Evolutionary conservation across 2,329 filamentous ascomycete species (phyloP).

Genomic region (Colletotrichum sp.): DNA sequence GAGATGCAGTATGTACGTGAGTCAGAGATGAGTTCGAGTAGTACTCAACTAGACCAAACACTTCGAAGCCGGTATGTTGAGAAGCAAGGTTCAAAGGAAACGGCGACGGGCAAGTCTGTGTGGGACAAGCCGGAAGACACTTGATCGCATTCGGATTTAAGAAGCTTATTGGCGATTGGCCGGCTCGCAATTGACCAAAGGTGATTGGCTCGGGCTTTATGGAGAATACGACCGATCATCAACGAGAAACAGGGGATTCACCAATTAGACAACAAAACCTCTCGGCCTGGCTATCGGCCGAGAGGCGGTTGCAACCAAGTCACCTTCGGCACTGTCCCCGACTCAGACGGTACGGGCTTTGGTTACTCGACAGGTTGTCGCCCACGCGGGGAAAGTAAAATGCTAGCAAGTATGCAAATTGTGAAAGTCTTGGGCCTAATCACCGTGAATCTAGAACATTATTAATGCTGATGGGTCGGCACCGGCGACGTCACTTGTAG

Average conservation of each 20-base stretch:
- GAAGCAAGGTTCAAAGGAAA: background rate
- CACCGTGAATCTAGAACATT: background rate
- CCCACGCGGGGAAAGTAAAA: background rate
- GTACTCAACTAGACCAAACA: fast-evolving
- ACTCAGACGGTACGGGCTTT: background rate
- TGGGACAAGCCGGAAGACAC: background rate
- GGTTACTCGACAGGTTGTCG: background rate
- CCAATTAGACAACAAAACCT: background rate
- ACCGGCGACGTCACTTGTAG: background rate
- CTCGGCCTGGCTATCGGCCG: background rate
- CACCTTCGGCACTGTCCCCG: background rate
- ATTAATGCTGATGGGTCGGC: background rate
- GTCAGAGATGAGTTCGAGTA: background rate
- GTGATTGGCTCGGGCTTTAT: background rate
- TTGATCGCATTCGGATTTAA: background rate
- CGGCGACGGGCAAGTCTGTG: fast-evolving
- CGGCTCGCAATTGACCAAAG: background rate
- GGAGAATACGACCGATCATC: background rate
- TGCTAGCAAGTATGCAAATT: background rate
- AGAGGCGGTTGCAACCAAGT: background rate
- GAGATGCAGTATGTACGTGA: background rate
- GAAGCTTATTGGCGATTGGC: background rate
- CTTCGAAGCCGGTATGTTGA: background rate
- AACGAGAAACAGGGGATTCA: background rate
- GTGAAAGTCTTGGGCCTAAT: background rate